Evolutionary conservation across 2,329 filamentous ascomycete species (phyloP), one percentile per base, ranked within the genome.

Genomic region (Chalaropsis ovoidea): DNA sequence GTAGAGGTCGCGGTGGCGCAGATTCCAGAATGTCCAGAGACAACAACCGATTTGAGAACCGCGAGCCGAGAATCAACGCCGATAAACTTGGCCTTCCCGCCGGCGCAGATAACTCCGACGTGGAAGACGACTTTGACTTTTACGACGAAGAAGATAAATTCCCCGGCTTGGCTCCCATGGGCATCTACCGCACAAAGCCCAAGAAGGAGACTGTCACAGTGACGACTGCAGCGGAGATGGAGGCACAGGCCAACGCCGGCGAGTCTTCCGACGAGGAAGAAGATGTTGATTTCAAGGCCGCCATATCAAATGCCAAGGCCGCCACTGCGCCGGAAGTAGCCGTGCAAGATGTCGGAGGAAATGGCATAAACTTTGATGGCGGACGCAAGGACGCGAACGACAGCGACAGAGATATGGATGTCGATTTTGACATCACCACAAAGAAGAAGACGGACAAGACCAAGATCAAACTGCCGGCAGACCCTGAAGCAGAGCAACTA

Each of bases 11-110:
- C 17, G 69, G 69, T 17, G 68, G 74, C 19, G 72, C 74, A 41
- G 72, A 73, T 19, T 69, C 71, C 10, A 70, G 70, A n/a, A 70
- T 70, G 4, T 70, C 70, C 6, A 70, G 71, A 47, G 73, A 71
- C 39, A 68, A 69, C 54, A 72, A 71, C 52, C 71, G 72, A 56
- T 69, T 69, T 61, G 69, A 71, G 42, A 70, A 71, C 65, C 73
- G 75, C 67, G 79, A 83, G 68, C 70, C 76, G 42, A 75, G 82
- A 72, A 80, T 84, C 71, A 83, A 84, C 69, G 80, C 81, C 69
- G 82, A 85, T 70, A 77, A 78, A 65, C 79, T 85, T 61, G 80
- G 80, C 69, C 13, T 65, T 3, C 66, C 66, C 11, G 70, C 72
- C 61, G 73, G 78, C 73, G 69, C 76, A 63, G 70, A 76, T 65